These are phyloP conservation scores for Angomonas ambiguus DNA, from an alignment of 208 protist species.

Conservation along the genomic window DNA sequence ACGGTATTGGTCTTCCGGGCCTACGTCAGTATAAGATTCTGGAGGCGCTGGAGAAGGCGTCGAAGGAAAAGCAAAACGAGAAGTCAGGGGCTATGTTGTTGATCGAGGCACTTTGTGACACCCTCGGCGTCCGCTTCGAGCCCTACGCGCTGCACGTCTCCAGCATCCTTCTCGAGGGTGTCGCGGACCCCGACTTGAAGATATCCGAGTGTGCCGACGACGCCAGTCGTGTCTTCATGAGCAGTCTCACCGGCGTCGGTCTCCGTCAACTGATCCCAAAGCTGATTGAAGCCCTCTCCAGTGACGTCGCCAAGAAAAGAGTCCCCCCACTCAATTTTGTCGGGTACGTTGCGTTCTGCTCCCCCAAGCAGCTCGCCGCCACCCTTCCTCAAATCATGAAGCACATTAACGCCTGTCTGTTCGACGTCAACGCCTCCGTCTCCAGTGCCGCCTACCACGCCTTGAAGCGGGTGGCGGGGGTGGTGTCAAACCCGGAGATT, in stretches of 20 bases:
- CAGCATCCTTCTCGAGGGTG: conserved; percentile 63
- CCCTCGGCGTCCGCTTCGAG: conserved; percentile 73
- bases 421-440: conserved; percentile 89
- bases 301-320: conserved; percentile 72
- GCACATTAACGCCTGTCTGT: conserved; percentile 79
- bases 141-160: conserved; percentile 81
- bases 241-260: conserved; percentile 73
- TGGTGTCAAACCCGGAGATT: conserved; percentile 90
- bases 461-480: conserved; percentile 84
- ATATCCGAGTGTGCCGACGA: conserved; percentile 88
- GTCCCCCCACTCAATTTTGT: conserved; percentile 88
- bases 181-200: conserved; percentile 80
- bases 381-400: conserved; percentile 89
- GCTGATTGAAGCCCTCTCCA: conserved; percentile 57
- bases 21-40: conserved; percentile 75
- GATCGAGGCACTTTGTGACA: conserved; percentile 79
- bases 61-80: conserved; percentile 71
- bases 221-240: conserved; percentile 76
- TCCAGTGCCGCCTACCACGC: conserved; percentile 71
- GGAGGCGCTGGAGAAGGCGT: conserved; percentile 48
- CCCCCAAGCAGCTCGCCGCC: conserved; percentile 84
- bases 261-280: conserved; percentile 85
- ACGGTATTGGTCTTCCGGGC: conserved; percentile 71
- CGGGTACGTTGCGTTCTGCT: conserved; percentile 90
- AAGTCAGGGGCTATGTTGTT: conserved; percentile 82